Percentiles rank a stretch among this genome's conserved stretches.
Evolutionary conservation across 129 eudicot species (phyloP).

Genomic region (Oenanthe sinensis): DNA sequence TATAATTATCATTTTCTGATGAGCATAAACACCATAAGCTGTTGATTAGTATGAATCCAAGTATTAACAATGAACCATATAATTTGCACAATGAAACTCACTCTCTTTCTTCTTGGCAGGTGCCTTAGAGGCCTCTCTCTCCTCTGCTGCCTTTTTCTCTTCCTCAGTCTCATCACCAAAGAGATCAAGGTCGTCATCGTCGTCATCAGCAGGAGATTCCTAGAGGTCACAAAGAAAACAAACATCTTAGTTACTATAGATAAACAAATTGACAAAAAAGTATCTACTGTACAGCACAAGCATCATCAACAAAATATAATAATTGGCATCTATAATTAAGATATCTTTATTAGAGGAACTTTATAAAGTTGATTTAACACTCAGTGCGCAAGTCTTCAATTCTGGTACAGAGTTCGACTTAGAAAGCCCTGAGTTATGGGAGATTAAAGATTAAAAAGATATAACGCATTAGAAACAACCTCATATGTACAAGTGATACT

Average conservation of each 20-base stretch:
- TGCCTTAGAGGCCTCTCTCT: slow-evolving; percentile 76
- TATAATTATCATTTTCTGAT: neutral
- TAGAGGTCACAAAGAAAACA: slow-evolving; percentile 16
- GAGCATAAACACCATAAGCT: neutral
- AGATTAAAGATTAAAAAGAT: too few species aligned
- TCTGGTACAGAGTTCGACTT: neutral
- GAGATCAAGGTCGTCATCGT: slow-evolving; percentile 92
- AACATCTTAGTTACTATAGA: neutral
- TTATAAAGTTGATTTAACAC: neutral
- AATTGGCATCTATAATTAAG: neutral
- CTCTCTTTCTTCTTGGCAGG: slow-evolving; percentile 92
- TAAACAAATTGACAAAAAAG: neutral
- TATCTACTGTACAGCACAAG: neutral
- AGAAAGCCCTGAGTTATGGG: neutral
- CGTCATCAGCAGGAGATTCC: slow-evolving; percentile 66
- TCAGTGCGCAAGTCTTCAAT: neutral
- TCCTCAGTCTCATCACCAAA: slow-evolving; percentile 97
- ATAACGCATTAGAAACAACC: too few species aligned
- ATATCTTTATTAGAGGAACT: neutral
- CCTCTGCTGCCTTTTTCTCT: slow-evolving; percentile 89
- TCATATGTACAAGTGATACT: too few species aligned
- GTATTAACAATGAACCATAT: neutral
- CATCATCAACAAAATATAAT: neutral
- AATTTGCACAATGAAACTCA: slow-evolving; percentile 27
- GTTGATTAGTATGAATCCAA: neutral